These are phyloP conservation scores for Phialemoniopsis sp. DNA, from an alignment of 2,329 filamentous ascomycete species.

Conservation along the genomic window DNA sequence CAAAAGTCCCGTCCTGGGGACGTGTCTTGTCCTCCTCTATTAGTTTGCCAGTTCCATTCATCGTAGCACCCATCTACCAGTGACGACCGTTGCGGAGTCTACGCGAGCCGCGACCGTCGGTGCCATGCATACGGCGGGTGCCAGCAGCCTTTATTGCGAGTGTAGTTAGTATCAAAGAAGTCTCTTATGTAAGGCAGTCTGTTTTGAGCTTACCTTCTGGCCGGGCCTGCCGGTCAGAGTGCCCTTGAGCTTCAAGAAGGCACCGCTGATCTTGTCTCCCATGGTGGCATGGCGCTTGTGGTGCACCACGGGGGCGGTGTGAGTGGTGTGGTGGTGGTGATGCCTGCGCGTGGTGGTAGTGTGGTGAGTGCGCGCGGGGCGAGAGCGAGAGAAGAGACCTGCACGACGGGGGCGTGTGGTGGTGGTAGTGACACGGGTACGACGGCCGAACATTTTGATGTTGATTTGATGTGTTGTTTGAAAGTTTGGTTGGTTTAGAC, in stretches of 20 bases:
- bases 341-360: background rate
- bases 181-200: too few relatives aligned
- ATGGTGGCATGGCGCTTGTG: slow-evolving; percentile 65
- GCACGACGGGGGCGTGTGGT: too few relatives aligned
- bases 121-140: slow-evolving; percentile 69
- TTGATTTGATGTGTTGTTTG: too few relatives aligned
- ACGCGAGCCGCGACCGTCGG: slow-evolving; percentile 60
- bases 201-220: slow-evolving; percentile 58
- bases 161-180: too few relatives aligned
- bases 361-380: slow-evolving; percentile 1
- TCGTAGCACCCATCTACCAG: background rate
- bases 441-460: too few relatives aligned
- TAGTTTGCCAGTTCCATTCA: too few relatives aligned
- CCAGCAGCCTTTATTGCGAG: slow-evolving; percentile 60
- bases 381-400: background rate
- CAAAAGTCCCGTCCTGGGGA: too few relatives aligned
- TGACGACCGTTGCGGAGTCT: slow-evolving; percentile 10
- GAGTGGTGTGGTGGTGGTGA: slow-evolving; percentile 5
- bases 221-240: slow-evolving; percentile 64
- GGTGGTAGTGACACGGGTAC: too few relatives aligned
- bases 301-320: slow-evolving; percentile 35
- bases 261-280: slow-evolving; percentile 75
- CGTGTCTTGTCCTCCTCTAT: too few relatives aligned
- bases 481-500: too few relatives aligned
- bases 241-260: slow-evolving; percentile 69